Evolutionary conservation across 2,329 filamentous ascomycete species (phyloP).

Genomic region (Aspergillus aculeatus): DNA sequence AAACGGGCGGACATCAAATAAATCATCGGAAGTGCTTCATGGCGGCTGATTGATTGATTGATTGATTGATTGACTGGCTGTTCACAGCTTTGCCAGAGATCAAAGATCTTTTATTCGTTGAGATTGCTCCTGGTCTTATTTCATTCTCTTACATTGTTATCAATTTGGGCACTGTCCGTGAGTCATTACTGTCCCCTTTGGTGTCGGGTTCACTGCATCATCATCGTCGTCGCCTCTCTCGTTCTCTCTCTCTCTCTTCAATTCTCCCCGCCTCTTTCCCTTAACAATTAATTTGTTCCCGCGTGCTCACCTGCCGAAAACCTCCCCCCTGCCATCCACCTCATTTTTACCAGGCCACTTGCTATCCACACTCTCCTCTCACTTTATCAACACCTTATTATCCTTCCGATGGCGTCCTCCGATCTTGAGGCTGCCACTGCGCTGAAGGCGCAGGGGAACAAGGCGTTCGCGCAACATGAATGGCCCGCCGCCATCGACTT

Average conservation of each 20-base stretch:
- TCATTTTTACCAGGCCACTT: background rate
- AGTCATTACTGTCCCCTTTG: no score
- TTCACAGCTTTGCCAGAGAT: no score
- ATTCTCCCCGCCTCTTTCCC: constrained; percentile 1
- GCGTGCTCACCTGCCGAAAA: constrained; percentile 15
- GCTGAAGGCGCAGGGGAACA: constrained; percentile 92
- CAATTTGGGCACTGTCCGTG: no score
- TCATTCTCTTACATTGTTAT: background rate
- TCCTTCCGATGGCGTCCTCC: constrained; percentile 39
- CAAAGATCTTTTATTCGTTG: background rate
- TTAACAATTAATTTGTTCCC: background rate
- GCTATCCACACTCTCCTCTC: background rate
- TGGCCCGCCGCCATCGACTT: constrained; percentile 78
- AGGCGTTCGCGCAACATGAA: constrained; percentile 84
- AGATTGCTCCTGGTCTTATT: background rate
- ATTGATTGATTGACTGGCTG: no score
- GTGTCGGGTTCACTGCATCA: background rate
- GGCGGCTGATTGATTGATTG: no score
- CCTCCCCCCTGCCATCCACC: constrained; percentile 19
- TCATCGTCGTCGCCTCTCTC: no score
- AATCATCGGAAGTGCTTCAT: background rate
- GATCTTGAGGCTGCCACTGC: constrained; percentile 68
- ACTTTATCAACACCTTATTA: constrained; percentile 1
- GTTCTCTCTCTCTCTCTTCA: background rate
- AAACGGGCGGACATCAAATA: constrained; percentile 18